Base-by-base conservation (phyloP, 768 basidiomycete species). In the Leccinellum luteum region DNA sequence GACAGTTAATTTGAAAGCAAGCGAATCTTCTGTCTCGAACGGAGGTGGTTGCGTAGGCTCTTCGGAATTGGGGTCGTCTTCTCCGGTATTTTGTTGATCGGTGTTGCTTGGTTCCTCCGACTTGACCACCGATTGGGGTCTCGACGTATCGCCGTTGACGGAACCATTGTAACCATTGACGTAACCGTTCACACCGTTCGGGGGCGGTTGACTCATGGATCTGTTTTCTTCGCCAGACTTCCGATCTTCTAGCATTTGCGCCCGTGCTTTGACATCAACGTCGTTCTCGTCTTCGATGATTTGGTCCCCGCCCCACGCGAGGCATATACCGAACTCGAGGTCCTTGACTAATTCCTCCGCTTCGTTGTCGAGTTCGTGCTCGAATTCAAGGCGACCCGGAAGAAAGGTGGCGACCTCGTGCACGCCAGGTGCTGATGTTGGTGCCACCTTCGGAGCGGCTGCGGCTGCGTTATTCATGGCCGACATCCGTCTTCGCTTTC, bases 301-400 rank as follows among this genome's bases (percentile, higher is more conserved):
- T 62, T 87, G 78, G 65, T 92, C 91, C 2, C 96, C 97, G 1
- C 90, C 94, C 68, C 85, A 96, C 31, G 85, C 82, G 21, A 83
- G 78, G 59, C 92, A 92, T n/a, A 94, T 75, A 2, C 92, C 96
- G 64, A 98, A 98, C 69, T 98, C 95, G 61, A 99, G 79, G 69
- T 98, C 94, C 73, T 98, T 98, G 61, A 98, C 89, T 2, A 92
- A 74, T 65, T 95, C 89, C 69, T 99, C 96, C 0, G 96, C 96
- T 52, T 99, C 96, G 70, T 99, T 97, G 68, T 98, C 95, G 5
- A 93, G 76, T 73, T 99, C 96, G 64, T 95, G 94, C 69, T 99
- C 96, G 69, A 99, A 99, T 73, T 99, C 96, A 34, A 99, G 80
- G n/a, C 96, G 87, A 15, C 96, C 96, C 9, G 96, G 96, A 68